Base-by-base conservation (phyloP, 305 asterid genomes). In the Solanum hybrid region DNA sequence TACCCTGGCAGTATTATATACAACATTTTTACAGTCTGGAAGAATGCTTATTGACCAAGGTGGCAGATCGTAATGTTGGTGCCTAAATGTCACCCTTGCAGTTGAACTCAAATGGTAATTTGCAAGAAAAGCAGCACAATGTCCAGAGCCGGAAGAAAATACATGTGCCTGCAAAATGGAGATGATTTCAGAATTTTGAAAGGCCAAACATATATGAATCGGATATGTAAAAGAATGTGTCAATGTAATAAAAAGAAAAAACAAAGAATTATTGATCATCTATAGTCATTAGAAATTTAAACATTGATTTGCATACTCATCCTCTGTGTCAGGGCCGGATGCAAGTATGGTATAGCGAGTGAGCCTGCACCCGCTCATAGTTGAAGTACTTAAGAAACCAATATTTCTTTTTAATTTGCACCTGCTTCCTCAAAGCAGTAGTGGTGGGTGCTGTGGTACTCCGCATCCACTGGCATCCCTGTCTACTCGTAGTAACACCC, bases 21-120 rank as follows among this genome's bases (percentile, higher is more conserved):
- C 95, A 22, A 89, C 96, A 24, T 89, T 93, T 90, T 90, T 94
- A 93, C 99, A 97, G 91, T 96, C 98, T 1, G 98, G 98, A 87
- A 97, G 99, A 84, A 97, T 94, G 94, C 97, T 96, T 92, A 95
- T 95, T 31, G 99, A 97, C 99, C 99, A 97, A 64, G 99, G 96
- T 90, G 99, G 99, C 89, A 97, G 92, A 84, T 95, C 93, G 27
- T 96, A 96, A 38, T 86, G 95, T 95, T 89, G 86, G 75, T 93
- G 90, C 75, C 93, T 95, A 92, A 97, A 96, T 26, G 89, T 95
- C 92, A 97, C 98, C n/a, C 89, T 92, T 42, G 96, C 98, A 86
- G 95, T 69, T 9, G 91, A 60, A 46, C 92, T 94, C 90, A 89
- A 69, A 91, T 96, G 99, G 94, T 86, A 95, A 89, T 97, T 97